Evolutionary conservation across 345 rosid species (phyloP), one percentile per base, ranked within the genome.

Genomic region (Aquilaria yunnanensis): DNA sequence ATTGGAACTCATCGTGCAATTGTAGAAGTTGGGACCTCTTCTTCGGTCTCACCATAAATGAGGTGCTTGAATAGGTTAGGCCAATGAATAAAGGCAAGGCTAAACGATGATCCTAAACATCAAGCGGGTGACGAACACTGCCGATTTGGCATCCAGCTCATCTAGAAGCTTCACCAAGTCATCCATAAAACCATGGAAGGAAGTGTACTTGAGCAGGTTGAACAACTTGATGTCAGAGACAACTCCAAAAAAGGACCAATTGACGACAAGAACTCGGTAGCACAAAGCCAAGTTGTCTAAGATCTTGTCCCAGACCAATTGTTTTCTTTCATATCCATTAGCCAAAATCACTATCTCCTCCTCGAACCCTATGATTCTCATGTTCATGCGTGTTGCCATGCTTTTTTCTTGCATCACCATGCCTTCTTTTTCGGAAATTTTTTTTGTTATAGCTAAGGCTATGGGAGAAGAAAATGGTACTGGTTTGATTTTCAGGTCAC

Each of bases 61-160:
- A 91, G 82, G 10, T 63, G 68, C 70, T 77, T 56, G 61, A 88
- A 88, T 56, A 88, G 86, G n/a, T 86, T 74, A 13, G 94, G 96
- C 58, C 88, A 75, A 71, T 83, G 84, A 59, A 82, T 57, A 65
- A 94, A 86, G 71, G 97, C 92, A 74, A 85, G 74, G 81, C 93
- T 16, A 86, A 12, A 91, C 92, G 49, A 91, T 85, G 83, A 91
- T 81, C 52, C 85, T 90, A 45, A 94, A 81, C 88, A 91, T 84
- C 72, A 96, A 91, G 67, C 88, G 97, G 32, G 94, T 96, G 16
- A 85, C 70, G 73, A 83, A 85, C 47, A 80, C 76, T 0, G 75
- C 48, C 31, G n/a, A n/a, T n/a, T n/a, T n/a, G n/a, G n/a, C n/a
- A n/a, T n/a, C n/a, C n/a, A n/a, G 83, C 66, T 86, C 94, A 3